These are phyloP conservation scores for Lumnitzera racemosa DNA, from an alignment of 345 rosid genomes.

Conservation along the genomic window DNA sequence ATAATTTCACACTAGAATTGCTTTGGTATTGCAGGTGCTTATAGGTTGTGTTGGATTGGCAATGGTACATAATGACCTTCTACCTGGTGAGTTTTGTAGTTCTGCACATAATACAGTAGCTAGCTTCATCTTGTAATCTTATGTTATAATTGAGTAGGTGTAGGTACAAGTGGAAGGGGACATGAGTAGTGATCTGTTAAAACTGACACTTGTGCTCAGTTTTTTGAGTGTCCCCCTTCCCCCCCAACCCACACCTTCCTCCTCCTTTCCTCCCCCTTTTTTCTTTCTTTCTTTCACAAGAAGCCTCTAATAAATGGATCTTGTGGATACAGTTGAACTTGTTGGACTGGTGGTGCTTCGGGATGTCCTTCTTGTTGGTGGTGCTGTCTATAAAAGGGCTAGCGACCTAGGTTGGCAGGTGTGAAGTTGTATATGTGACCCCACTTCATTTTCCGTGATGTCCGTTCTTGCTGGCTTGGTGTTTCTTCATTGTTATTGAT, in stretches of 20 bases:
- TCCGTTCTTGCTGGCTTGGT: neutral
- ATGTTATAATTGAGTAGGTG: too few relatives aligned
- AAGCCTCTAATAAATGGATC: too few relatives aligned
- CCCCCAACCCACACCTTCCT: too few relatives aligned
- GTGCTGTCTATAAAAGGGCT: constrained; percentile 74
- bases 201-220: neutral
- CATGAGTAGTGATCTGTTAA: neutral
- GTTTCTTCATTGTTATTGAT: neutral
- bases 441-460: neutral
- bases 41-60: constrained; percentile 83
- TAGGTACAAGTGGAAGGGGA: too few relatives aligned
- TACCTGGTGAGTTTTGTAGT: constrained; percentile 57
- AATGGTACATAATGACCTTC: constrained; percentile 73
- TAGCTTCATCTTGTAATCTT: neutral
- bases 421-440: neutral
- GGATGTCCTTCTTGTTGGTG: constrained; percentile 71
- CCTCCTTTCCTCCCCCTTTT: too few relatives aligned
- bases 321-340: constrained; percentile 52
- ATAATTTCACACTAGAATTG: neutral
- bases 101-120: neutral
- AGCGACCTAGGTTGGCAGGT: constrained; percentile 67
- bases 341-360: constrained; percentile 70
- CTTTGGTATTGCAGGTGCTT: constrained; percentile 54
- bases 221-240: neutral
- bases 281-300: neutral